These are phyloP conservation scores for Echria macrotheca DNA, from an alignment of 495 filamentous ascomycete genomes.

Conservation along the genomic window DNA sequence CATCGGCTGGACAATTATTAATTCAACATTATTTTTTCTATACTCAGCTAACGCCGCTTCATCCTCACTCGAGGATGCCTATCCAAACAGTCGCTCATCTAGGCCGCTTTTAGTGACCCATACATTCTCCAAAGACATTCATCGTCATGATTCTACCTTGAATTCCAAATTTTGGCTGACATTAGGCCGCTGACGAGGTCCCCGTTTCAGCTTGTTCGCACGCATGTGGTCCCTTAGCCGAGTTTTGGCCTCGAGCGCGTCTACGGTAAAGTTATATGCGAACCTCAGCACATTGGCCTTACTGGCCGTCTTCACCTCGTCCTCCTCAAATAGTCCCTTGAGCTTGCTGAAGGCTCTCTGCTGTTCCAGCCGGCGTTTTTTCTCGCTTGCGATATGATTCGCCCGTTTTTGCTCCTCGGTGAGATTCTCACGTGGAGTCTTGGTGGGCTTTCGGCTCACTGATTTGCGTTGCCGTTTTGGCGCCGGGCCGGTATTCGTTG, in stretches of 20 bases:
- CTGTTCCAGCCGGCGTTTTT: slow-evolving; percentile 76
- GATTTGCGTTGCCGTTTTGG: slow-evolving; percentile 19
- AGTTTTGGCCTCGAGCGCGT: slow-evolving; percentile 67
- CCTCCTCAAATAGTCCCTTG: slow-evolving; percentile 61
- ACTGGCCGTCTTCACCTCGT: too few relatives aligned
- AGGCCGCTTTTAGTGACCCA: neutral
- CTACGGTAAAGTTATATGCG: slow-evolving; percentile 36
- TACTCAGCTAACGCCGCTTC: too few relatives aligned
- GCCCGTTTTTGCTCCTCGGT: slow-evolving; percentile 77
- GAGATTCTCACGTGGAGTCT: slow-evolving; percentile 59
- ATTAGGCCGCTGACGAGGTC: too few relatives aligned
- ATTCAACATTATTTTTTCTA: too few relatives aligned
- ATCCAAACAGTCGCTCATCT: too few relatives aligned
- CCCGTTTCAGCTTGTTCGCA: too few relatives aligned
- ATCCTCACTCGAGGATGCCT: too few relatives aligned
- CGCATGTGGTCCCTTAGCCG: slow-evolving; percentile 34
- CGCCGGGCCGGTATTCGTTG: neutral
- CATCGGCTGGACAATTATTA: too few relatives aligned
- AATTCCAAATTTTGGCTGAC: too few relatives aligned
- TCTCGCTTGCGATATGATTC: slow-evolving; percentile 86
- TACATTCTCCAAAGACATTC: neutral
- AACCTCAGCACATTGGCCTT: too few relatives aligned
- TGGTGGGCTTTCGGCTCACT: slow-evolving; percentile 36
- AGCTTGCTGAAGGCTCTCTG: slow-evolving; percentile 72
- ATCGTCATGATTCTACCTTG: neutral